Conservation (phyloP, 1,284 basidiomycete genomes). For the Cryptococcus sp. region DNA sequence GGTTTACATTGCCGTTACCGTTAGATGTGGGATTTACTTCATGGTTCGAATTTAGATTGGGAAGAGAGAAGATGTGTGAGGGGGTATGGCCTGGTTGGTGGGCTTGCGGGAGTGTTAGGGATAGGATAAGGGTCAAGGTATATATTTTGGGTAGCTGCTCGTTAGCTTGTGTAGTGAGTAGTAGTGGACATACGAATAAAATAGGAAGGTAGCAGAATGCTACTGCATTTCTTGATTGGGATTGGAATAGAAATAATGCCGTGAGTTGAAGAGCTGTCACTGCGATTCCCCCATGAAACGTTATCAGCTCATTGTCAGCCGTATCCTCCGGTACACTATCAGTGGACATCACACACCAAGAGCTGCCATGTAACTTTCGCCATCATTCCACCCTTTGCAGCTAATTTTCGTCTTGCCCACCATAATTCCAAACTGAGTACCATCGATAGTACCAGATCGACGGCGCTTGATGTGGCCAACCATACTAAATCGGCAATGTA, state of each 20-base stretch:
- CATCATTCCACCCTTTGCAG: constrained; percentile 18
- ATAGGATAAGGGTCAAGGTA: constrained; percentile 28
- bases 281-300: constrained; percentile 24
- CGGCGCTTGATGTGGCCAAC: constrained; percentile 15
- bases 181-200: constrained; percentile 12
- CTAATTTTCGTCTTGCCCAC: constrained; percentile 24
- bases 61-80: constrained; percentile 16
- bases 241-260: constrained; percentile 17
- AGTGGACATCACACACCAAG: constrained; percentile 6
- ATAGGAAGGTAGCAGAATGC: constrained; percentile 29
- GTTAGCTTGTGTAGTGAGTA: background rate
- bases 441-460: constrained; percentile 17
- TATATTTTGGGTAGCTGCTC: constrained; percentile 28
- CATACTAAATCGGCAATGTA: constrained; percentile 9
- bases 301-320: constrained; percentile 19
- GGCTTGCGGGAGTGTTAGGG: constrained; percentile 20
- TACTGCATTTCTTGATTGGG: background rate
- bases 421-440: constrained; percentile 24
- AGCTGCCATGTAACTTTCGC: constrained; percentile 17
- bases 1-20: too few relatives aligned
- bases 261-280: constrained; percentile 19
- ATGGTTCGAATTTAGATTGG: constrained; percentile 10
- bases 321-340: background rate
- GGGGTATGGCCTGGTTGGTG: constrained; percentile 2
- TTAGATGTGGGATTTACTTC: too few relatives aligned